These are phyloP conservation scores for Recurvomyces mirabilis DNA, from an alignment of 495 filamentous ascomycete genomes.

Conservation along the genomic window DNA sequence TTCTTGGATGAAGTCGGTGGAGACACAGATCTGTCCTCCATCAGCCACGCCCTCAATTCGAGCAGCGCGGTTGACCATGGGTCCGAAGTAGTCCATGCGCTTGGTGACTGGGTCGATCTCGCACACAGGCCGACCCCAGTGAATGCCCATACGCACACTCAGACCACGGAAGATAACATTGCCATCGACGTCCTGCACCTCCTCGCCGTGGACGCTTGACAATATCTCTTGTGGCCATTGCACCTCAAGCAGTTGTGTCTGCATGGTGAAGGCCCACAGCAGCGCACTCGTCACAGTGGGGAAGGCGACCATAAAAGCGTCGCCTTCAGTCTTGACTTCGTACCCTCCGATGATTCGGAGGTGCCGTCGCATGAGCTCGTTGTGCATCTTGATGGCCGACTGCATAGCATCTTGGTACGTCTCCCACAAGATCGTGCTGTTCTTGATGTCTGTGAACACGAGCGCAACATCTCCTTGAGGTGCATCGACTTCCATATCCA, in stretches of 20 bases:
- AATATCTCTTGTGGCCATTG: conserved; percentile 91
- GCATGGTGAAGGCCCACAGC: conserved; percentile 92
- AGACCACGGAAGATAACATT: conserved; percentile 85
- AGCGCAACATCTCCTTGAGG: conserved; percentile 82
- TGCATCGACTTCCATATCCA: conserved; percentile 80
- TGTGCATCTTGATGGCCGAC: conserved; percentile 89
- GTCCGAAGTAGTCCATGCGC: conserved; percentile 98
- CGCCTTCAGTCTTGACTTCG: conserved; percentile 98
- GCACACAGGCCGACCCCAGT: conserved; percentile 89
- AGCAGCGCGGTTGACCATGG: conserved; percentile 95
- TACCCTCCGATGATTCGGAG: conserved; percentile 90
- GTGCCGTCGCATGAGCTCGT: conserved; percentile 87
- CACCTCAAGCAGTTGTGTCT: conserved; percentile 72
- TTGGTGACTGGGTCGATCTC: conserved; percentile 91
- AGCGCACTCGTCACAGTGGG: conserved; percentile 86
- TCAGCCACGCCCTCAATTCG: conserved; percentile 92
- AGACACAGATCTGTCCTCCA: conserved; percentile 92
- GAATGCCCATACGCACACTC: conserved; percentile 93
- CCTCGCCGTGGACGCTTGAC: conserved; percentile 70
- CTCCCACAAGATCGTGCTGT: conserved; percentile 95
- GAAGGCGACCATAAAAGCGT: conserved; percentile 99
- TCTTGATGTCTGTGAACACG: conserved; percentile 99
- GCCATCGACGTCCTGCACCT: conserved; percentile 69
- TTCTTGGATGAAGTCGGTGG: conserved; percentile 90
- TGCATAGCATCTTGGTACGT: conserved; percentile 88